Evolutionary conservation across 2,329 filamentous ascomycete genomes (phyloP).

Genomic region (Furcasterigmium furcatum): DNA sequence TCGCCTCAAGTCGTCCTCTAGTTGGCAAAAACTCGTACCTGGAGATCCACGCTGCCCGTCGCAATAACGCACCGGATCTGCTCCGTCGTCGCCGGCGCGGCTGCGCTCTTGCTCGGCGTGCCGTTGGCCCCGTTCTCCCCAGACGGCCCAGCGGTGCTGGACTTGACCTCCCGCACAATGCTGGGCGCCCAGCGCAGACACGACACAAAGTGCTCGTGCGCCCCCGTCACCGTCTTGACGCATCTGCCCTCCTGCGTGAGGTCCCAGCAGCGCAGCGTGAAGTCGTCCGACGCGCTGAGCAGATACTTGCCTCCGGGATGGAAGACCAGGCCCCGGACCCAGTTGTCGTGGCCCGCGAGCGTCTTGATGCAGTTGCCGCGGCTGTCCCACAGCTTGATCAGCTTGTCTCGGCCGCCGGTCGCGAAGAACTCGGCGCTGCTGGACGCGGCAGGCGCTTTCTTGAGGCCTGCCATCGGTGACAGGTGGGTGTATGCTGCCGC

Average conservation of each 20-base stretch:
- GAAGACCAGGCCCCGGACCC: constrained; percentile 83
- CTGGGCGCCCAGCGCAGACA: constrained; percentile 86
- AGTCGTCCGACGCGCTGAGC: constrained; percentile 83
- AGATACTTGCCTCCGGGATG: constrained; percentile 92
- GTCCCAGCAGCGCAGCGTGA: constrained; percentile 92
- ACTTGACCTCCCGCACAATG: constrained; percentile 56
- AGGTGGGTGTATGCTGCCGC: constrained; percentile 75
- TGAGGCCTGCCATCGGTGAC: constrained; percentile 73
- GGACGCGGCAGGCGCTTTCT: constrained; percentile 71
- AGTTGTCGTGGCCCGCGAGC: constrained; percentile 87
- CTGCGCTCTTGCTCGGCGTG: constrained; percentile 42
- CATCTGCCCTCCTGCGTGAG: constrained; percentile 85
- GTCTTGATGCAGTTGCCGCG: constrained; percentile 83
- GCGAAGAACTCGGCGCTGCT: constrained; percentile 86
- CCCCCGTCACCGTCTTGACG: constrained; percentile 75
- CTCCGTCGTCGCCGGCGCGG: constrained; percentile 29
- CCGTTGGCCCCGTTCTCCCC: constrained; percentile 38
- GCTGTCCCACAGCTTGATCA: constrained; percentile 84
- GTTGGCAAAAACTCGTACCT: constrained; percentile 74
- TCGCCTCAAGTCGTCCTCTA: too few species aligned
- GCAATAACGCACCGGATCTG: constrained; percentile 83
- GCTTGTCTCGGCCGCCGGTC: constrained; percentile 86
- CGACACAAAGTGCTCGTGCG: constrained; percentile 81
- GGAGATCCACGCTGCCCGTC: constrained; percentile 80
- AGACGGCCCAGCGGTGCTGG: constrained; percentile 30